Conservation (phyloP, 305 asterid genomes). For the Ilex paraguariensis region DNA sequence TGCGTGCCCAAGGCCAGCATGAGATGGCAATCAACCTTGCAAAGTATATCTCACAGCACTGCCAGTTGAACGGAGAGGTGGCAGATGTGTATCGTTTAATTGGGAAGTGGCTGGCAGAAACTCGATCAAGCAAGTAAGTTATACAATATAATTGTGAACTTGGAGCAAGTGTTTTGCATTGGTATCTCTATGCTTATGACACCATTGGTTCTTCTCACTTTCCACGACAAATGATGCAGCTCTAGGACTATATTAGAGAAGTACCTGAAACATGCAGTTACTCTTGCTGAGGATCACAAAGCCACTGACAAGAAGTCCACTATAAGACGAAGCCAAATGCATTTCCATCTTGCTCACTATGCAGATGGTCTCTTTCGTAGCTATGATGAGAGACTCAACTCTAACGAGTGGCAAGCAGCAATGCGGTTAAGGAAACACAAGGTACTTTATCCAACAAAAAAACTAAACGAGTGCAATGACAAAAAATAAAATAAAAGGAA, state of each 20-base stretch:
- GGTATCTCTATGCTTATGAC: too few species aligned
- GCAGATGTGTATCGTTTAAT: constrained; percentile 87
- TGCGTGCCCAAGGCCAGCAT: constrained; percentile 95
- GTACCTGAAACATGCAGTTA: constrained; percentile 89
- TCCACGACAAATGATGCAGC: constrained; percentile 44
- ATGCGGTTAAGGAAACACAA: constrained; percentile 76
- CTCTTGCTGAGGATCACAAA: constrained; percentile 63
- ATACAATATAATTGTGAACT: constrained; percentile 2
- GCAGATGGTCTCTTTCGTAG: constrained; percentile 96
- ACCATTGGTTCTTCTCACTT: not conserved
- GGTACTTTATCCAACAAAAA: constrained; percentile 34
- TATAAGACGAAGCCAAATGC: constrained; percentile 85
- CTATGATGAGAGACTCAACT: constrained; percentile 88
- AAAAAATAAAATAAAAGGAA: constrained; percentile 8
- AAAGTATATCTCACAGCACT: constrained; percentile 66
- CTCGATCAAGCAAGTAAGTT: constrained; percentile 94
- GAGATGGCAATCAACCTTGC: constrained; percentile 97
- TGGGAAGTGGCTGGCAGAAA: constrained; percentile 97
- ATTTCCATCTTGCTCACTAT: constrained; percentile 98
- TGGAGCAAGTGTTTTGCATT: too few species aligned
- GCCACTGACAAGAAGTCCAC: constrained; percentile 46
- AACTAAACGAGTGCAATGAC: constrained; percentile 1
- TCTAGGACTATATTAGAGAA: constrained; percentile 92
- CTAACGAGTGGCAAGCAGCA: constrained; percentile 97
- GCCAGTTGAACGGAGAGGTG: constrained; percentile 49